Evolutionary conservation across 495 filamentous ascomycete genomes (phyloP).

Genomic region (Aspergillus coremiiformis): DNA sequence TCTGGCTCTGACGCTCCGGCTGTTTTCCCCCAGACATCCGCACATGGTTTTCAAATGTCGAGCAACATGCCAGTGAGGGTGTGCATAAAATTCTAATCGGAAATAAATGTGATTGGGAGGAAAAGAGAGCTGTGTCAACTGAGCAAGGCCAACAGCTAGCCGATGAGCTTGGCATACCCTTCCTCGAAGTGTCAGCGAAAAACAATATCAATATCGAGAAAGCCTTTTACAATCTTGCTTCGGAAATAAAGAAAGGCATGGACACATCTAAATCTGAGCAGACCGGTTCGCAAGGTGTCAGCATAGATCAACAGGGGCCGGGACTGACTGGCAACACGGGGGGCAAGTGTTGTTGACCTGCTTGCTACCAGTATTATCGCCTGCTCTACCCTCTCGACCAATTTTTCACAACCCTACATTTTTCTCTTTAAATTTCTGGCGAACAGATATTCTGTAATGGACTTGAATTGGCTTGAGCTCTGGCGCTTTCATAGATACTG

Average conservation of each 20-base stretch:
- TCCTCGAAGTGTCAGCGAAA: conserved; percentile 97
- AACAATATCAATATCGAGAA: conserved; percentile 99
- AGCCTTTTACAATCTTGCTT: conserved; percentile 91
- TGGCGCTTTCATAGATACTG: not conserved
- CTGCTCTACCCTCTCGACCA: not conserved
- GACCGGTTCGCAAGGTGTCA: conserved; percentile 55
- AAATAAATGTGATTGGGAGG: conserved; percentile 99
- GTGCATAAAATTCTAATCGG: conserved; percentile 99
- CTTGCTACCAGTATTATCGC: conserved; percentile 13
- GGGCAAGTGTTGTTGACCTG: conserved; percentile 78
- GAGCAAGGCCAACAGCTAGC: conserved; percentile 90
- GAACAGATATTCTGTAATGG: not conserved
- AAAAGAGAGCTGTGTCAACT: conserved; percentile 89
- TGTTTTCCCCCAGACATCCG: conserved; percentile 65
- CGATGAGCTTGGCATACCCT: conserved; percentile 94
- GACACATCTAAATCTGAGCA: conserved; percentile 71
- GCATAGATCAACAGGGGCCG: conserved; percentile 58
- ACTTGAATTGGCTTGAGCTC: not conserved
- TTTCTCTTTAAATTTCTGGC: not conserved
- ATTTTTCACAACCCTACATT: not conserved
- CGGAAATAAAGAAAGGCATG: conserved; percentile 90
- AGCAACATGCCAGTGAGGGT: conserved; percentile 97
- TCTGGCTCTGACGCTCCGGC: not conserved
- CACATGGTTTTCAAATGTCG: conserved; percentile 98
- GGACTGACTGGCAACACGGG: conserved; percentile 51